Evolutionary conservation across 805 yeast genomes (phyloP).

Genomic region (Candida wancherniae): DNA sequence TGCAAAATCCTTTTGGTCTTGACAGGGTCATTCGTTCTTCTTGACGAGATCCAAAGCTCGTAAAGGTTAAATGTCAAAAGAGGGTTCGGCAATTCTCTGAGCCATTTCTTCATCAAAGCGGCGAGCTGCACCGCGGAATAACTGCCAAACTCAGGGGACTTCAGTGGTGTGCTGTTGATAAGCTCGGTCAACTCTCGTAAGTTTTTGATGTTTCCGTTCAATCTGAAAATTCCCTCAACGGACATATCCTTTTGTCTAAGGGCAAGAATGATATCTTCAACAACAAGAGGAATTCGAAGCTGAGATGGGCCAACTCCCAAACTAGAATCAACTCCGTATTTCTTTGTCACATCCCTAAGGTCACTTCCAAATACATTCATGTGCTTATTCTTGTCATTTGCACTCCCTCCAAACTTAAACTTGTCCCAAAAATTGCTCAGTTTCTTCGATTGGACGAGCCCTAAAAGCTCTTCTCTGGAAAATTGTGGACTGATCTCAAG

Average conservation of each 20-base stretch:
- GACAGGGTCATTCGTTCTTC: conserved; percentile 43
- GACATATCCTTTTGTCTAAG: conserved; percentile 90
- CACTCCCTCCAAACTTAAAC: conserved; percentile 35
- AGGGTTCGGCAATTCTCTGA: conserved; percentile 91
- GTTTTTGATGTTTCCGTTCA: conserved; percentile 89
- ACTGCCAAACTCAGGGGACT: conserved; percentile 60
- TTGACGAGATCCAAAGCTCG: conserved; percentile 72
- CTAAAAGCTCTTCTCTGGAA: conserved; percentile 33
- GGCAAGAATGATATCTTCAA: conserved; percentile 81
- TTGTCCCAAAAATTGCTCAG: conserved; percentile 51
- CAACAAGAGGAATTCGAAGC: conserved; percentile 74
- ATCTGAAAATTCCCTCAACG: conserved; percentile 91
- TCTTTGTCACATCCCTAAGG: conserved; percentile 60
- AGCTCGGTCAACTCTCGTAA: conserved; percentile 66
- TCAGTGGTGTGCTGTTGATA: conserved; percentile 70
- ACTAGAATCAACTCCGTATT: conserved; percentile 78
- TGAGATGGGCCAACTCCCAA: conserved; percentile 79
- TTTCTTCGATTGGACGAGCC: conserved; percentile 41
- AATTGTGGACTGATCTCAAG: conserved; percentile 26
- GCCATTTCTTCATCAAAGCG: conserved; percentile 84
- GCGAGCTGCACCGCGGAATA: conserved; percentile 91
- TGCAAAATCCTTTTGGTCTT: conserved; percentile 52
- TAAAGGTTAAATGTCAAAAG: conserved; percentile 71
- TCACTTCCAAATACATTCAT: conserved; percentile 71
- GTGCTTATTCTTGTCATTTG: conserved; percentile 22